phyloP scores from a whole-genome alignment of 192 early-diverging fungal genomes.

The Backusella psychrophila region DNA sequence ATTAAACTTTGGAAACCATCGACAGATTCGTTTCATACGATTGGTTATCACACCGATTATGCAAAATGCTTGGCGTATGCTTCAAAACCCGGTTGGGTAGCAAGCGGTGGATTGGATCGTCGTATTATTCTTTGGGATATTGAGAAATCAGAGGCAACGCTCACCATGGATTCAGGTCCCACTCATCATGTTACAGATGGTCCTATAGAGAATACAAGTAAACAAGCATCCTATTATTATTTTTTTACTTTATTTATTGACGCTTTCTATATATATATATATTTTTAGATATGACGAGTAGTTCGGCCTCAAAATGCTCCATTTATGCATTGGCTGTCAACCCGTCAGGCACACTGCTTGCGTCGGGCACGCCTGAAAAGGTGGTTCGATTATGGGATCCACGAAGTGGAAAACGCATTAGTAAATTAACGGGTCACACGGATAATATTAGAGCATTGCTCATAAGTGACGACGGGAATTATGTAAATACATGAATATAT shows the following conservation, averaged over 20 bases:
- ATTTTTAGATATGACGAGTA: background rate
- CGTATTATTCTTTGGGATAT: conserved; percentile 92
- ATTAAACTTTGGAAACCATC: conserved; percentile 74
- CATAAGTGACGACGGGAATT: conserved; percentile 81
- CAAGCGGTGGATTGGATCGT: conserved; percentile 88
- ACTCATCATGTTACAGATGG: background rate
- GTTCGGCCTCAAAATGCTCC: conserved; percentile 48
- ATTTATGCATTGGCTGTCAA: conserved; percentile 89
- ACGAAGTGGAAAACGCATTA: conserved; percentile 63
- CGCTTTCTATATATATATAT: no score
- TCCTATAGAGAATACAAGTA: background rate
- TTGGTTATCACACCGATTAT: conserved; percentile 90
- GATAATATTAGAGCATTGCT: conserved; percentile 90
- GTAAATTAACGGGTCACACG: conserved; percentile 85
- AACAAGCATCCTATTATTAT: no score
- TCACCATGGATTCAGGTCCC: conserved; percentile 8
- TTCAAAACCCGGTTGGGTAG: conserved; percentile 67
- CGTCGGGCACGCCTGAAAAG: conserved; percentile 92
- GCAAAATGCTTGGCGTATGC: conserved; percentile 88
- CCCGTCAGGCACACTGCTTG: conserved; percentile 74
- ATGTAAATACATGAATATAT: background rate
- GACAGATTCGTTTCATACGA: conserved; percentile 48
- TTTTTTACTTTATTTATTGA: background rate
- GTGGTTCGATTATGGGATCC: conserved; percentile 91
- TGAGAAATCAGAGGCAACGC: conserved; percentile 39